Conservation (phyloP, 352 stramenopile genomes). For the Pythium aphanidermatum region DNA sequence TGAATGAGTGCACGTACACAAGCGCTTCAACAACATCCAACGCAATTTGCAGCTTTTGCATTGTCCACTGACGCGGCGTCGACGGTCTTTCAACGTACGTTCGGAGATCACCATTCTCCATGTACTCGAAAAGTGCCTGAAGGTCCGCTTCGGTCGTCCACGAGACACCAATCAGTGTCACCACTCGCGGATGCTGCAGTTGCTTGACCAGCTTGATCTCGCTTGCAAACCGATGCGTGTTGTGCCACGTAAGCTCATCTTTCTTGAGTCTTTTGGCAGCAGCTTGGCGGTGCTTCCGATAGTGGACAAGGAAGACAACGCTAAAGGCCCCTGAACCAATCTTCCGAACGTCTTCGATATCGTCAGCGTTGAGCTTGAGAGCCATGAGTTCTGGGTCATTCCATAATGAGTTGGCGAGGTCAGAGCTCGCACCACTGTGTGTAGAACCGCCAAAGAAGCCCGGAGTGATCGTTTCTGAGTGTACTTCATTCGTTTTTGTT, state of each 20-base stretch:
- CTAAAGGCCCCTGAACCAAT: slow-evolving; percentile 30
- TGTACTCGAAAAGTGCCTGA: slow-evolving; percentile 66
- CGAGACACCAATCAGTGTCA: slow-evolving; percentile 57
- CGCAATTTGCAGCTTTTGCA: slow-evolving; percentile 31
- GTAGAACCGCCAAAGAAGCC: slow-evolving; percentile 13
- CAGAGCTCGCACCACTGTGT: slow-evolving; percentile 3
- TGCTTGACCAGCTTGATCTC: slow-evolving; percentile 71
- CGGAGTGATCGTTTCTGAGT: slow-evolving; percentile 16
- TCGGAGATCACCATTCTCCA: slow-evolving; percentile 53
- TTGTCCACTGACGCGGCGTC: slow-evolving; percentile 26
- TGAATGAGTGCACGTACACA: slow-evolving; percentile 43
- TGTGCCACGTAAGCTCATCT: slow-evolving; percentile 31
- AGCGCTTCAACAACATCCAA: slow-evolving; percentile 33
- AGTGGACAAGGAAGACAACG: slow-evolving; percentile 42
- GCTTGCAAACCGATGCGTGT: slow-evolving; percentile 47
- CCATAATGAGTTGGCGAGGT: slow-evolving; percentile 34
- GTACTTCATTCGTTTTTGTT: neutral
- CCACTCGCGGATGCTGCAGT: slow-evolving; percentile 59
- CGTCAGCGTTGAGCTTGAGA: slow-evolving; percentile 29
- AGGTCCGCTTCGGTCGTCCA: slow-evolving; percentile 59
- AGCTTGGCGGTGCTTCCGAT: slow-evolving; percentile 21
- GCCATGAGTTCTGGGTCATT: slow-evolving; percentile 30
- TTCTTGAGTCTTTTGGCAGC: slow-evolving; percentile 36
- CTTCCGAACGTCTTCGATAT: slow-evolving; percentile 43
- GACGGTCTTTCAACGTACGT: slow-evolving; percentile 32